Evolutionary conservation across 306 rosid genomes (phyloP), one percentile per base, ranked within the genome.

Genomic region (Malus domestica): DNA sequence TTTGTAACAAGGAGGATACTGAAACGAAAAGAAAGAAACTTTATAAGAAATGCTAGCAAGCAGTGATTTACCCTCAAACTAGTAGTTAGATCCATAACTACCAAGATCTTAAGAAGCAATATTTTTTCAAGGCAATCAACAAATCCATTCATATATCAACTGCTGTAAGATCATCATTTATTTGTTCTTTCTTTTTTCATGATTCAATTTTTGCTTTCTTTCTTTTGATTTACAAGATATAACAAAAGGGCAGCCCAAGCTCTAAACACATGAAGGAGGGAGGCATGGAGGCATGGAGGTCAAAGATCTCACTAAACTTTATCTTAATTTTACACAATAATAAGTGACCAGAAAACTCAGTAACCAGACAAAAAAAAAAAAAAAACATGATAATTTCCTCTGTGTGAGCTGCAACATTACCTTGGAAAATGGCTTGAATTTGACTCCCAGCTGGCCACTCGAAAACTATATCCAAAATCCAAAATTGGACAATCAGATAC

Each of bases 1-100:
- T 83, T 95, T 95, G 88, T 85, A 95, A 85, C 98, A 95, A 32
- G 98, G 98, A 65, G 98, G 97, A 84, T 75, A 95, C 98, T 92
- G 93, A 71, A 70, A 77, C 60, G 74, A 64, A 76, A 20, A 68
- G 55, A 40, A 80, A 42, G 75, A 30, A 29, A 20, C 44, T 18
- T 35, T 66, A 44, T 74, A 61, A 74, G 78, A 74, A 23, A 42
- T 25, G 49, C 2, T 38, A 40, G 19, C 44, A 32, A 4, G 70
- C 38, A 27, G 77, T 44, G 2, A 73, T 60, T 22, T 44, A 45
- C 30, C 77, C 4, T 44, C 19, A 73, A 60, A 60, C 18, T 54
- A 67, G 10, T 67, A 38, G 32, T 38, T 38, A 10, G 23, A 66
- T 38, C 22, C 68, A 30, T 8, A 32, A 64, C 9, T 33, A 15